These are phyloP conservation scores for Suillus hirtellus DNA, from an alignment of 768 basidiomycete genomes.

Conservation along the genomic window DNA sequence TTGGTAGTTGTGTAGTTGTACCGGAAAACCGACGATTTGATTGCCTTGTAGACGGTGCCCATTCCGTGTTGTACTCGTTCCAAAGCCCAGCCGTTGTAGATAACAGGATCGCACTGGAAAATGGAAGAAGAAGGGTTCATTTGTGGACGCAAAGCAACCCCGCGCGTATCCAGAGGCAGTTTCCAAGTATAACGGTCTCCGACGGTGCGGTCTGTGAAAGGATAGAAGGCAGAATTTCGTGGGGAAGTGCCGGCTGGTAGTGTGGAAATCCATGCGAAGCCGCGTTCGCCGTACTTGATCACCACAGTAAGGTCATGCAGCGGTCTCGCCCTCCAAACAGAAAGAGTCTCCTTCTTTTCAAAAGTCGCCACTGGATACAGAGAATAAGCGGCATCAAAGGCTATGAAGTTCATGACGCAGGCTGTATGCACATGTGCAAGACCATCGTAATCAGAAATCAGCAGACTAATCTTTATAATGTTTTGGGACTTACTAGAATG, in stretches of 20 bases:
- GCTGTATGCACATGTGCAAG: constrained; percentile 24
- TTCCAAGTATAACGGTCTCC: constrained; percentile 31
- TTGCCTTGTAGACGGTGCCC: constrained; percentile 5
- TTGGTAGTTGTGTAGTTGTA: constrained; percentile 11
- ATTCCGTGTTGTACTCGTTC: not conserved
- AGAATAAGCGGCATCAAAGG: constrained; percentile 37
- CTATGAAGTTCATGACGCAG: constrained; percentile 45
- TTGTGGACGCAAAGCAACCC: constrained; percentile 4
- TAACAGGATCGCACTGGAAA: constrained; percentile 13
- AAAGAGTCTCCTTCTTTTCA: constrained; percentile 29
- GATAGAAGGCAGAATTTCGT: constrained; percentile 16
- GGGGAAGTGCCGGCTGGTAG: not conserved
- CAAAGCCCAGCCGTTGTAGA: constrained; percentile 13
- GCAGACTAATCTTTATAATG: not conserved
- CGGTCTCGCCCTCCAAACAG: constrained; percentile 15
- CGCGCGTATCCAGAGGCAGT: constrained; percentile 22
- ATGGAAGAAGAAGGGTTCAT: constrained; percentile 8
- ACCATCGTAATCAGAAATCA: not conserved
- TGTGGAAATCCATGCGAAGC: constrained; percentile 30
- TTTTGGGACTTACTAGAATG: constrained; percentile 40
- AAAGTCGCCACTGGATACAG: constrained; percentile 42
- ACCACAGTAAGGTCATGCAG: constrained; percentile 14
- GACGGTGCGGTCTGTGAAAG: constrained; percentile 23
- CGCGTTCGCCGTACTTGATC: constrained; percentile 36
- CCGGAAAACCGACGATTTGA: constrained; percentile 8